Conservation (phyloP, 2,329 filamentous ascomycete species). For the Ophiocordyceps camponoti-floridani region DNA sequence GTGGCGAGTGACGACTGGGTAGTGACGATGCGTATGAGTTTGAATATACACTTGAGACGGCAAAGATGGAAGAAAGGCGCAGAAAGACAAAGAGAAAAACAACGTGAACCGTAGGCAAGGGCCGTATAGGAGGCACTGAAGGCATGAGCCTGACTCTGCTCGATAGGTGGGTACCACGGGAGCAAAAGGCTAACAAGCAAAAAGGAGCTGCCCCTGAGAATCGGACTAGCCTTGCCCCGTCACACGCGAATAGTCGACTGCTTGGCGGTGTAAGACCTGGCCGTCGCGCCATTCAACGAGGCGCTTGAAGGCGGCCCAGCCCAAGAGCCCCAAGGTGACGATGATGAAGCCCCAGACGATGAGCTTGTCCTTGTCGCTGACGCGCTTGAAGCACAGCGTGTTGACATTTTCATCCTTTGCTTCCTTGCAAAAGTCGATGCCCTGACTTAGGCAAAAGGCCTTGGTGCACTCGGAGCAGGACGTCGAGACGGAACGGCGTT, state of each 20-base stretch:
- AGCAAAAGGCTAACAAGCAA: no score
- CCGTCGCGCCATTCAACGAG: slow-evolving; percentile 22
- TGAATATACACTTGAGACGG: no score
- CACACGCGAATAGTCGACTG: slow-evolving; percentile 8
- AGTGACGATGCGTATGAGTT: no score
- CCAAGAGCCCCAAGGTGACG: slow-evolving; percentile 37
- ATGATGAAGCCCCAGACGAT: slow-evolving; percentile 48
- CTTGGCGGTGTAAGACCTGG: slow-evolving; percentile 11
- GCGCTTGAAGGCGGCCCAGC: slow-evolving; percentile 38
- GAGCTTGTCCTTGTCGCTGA: slow-evolving; percentile 47
- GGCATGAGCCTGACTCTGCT: no score
- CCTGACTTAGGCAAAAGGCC: slow-evolving; percentile 41
- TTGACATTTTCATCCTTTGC: slow-evolving; percentile 43
- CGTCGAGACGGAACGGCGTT: slow-evolving; percentile 20
- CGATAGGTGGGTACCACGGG: no score
- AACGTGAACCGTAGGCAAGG: no score
- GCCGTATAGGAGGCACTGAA: no score
- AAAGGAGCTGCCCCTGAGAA: no score
- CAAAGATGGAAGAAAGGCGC: no score
- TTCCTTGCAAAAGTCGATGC: slow-evolving; percentile 44
- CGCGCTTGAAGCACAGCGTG: slow-evolving; percentile 47
- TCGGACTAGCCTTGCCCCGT: background rate
- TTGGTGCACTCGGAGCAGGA: slow-evolving; percentile 46
- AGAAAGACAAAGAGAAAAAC: no score
- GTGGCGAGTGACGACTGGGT: no score